A percentile compares a stretch with the other conserved stretches of the same genome.
Evolutionary conservation across 768 basidiomycete genomes (phyloP).

Genomic region (Mrakia frigida): DNA sequence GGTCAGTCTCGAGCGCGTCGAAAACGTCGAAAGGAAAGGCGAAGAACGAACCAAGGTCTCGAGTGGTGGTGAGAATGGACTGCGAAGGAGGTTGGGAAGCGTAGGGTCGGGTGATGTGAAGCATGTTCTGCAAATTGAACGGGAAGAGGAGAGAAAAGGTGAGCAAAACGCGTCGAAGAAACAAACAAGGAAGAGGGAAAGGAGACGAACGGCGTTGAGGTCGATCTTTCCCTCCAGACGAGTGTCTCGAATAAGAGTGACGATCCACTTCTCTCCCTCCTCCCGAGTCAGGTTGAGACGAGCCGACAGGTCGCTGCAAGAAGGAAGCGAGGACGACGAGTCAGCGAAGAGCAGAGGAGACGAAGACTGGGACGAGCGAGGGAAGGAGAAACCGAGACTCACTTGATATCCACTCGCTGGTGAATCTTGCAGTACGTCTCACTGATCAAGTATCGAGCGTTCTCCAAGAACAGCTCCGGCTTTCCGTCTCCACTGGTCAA

Average conservation of each 20-base stretch:
- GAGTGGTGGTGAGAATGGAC: constrained; percentile 30
- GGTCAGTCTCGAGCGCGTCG: not conserved
- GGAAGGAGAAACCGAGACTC: not conserved
- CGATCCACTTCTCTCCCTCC: constrained; percentile 99
- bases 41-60: constrained; percentile 29
- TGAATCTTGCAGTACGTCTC: constrained; percentile 98
- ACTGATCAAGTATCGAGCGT: constrained; percentile 89
- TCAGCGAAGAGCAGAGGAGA: not conserved
- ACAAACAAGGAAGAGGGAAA: not conserved
- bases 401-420: constrained; percentile 47
- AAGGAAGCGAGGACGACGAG: not conserved
- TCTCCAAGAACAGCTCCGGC: constrained; percentile 66
- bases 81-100: constrained; percentile 28
- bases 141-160: not conserved
- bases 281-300: constrained; percentile 87
- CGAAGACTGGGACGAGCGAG: not conserved
- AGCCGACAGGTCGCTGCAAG: constrained; percentile 77
- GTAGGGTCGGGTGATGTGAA: constrained; percentile 79
- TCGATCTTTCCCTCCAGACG: constrained; percentile 96
- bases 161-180: not conserved
- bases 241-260: constrained; percentile 96
- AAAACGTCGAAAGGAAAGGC: not conserved
- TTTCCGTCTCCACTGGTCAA: constrained; percentile 70
- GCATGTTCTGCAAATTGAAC: constrained; percentile 66
- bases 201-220: constrained; percentile 69